Evolutionary conservation across 2,329 filamentous ascomycete genomes (phyloP).

Genomic region (Phyllosticta ampelicida): DNA sequence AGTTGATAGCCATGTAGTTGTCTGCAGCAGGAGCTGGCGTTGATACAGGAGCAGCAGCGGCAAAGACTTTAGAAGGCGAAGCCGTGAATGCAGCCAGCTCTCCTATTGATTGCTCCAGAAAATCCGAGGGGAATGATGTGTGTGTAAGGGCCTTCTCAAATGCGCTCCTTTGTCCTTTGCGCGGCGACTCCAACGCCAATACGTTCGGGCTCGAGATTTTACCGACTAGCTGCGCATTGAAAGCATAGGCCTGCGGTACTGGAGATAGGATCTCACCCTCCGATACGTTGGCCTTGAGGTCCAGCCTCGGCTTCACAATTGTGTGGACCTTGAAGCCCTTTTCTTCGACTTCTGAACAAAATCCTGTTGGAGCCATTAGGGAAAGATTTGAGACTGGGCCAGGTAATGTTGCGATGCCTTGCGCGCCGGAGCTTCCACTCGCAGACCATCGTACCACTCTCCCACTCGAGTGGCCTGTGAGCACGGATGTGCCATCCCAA

Average conservation of each 20-base stretch:
- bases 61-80: slow-evolving; percentile 4
- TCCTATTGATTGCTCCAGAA: slow-evolving; percentile 28
- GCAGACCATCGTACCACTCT: slow-evolving; percentile 63
- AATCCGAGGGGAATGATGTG: slow-evolving; percentile 30
- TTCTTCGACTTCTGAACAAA: slow-evolving; percentile 23
- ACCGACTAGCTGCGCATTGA: slow-evolving; percentile 51
- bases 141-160: slow-evolving; percentile 35
- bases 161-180: slow-evolving; percentile 13
- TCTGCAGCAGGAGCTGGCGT: slow-evolving; percentile 14
- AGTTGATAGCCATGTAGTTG: slow-evolving; percentile 30
- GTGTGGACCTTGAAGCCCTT: slow-evolving; percentile 42
- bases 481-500: slow-evolving; percentile 69
- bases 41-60: slow-evolving; percentile 3
- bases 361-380: slow-evolving; percentile 54
- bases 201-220: slow-evolving; percentile 18
- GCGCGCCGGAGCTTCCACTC: not conserved
- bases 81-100: slow-evolving; percentile 23
- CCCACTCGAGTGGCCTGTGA: slow-evolving; percentile 74
- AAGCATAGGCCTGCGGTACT: slow-evolving; percentile 49
- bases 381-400: slow-evolving; percentile 72
- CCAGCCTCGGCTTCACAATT: slow-evolving; percentile 72
- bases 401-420: slow-evolving; percentile 52
- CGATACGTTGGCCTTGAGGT: slow-evolving; percentile 31
- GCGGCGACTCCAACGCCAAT: slow-evolving; percentile 20
- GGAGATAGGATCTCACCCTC: slow-evolving; percentile 20